phyloP scores from a whole-genome alignment of 2,329 filamentous ascomycete genomes.

The Pseudogymnoascus sp. region DNA sequence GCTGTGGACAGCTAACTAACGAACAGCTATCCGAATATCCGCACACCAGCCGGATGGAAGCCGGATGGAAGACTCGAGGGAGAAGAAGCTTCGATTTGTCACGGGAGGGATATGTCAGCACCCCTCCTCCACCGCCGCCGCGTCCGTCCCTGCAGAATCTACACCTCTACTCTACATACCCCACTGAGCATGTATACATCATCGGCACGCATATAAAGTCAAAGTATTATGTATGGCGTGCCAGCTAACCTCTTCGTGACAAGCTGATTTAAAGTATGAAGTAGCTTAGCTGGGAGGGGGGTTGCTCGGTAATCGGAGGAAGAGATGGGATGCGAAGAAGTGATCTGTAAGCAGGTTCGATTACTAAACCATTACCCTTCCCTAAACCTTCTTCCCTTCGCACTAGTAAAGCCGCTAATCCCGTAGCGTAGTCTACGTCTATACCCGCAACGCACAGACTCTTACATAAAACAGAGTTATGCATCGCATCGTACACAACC shows the following conservation, averaged over 20 bases:
- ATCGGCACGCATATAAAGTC: not conserved
- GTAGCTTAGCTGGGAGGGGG: not conserved
- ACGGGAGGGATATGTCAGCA: not conserved
- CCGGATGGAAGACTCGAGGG: not conserved
- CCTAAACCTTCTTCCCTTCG: not conserved
- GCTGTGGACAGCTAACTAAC: no score
- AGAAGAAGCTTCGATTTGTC: not conserved
- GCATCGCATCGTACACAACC: not conserved
- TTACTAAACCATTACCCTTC: not conserved
- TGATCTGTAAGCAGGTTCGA: not conserved
- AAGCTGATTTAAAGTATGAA: not conserved
- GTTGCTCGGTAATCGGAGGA: not conserved
- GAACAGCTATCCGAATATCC: not conserved
- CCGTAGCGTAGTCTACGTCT: not conserved
- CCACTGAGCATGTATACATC: not conserved
- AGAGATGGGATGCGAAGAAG: not conserved
- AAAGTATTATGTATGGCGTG: not conserved
- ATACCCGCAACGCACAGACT: not conserved
- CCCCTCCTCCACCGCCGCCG: not conserved
- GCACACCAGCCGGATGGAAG: not conserved
- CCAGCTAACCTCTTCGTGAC: not conserved
- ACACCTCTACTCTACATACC: no score
- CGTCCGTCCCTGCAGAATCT: not conserved
- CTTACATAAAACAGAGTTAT: not conserved
- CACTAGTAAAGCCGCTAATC: not conserved